Base-by-base conservation (phyloP, 2,329 filamentous ascomycete species). In the Alternaria panax region DNA sequence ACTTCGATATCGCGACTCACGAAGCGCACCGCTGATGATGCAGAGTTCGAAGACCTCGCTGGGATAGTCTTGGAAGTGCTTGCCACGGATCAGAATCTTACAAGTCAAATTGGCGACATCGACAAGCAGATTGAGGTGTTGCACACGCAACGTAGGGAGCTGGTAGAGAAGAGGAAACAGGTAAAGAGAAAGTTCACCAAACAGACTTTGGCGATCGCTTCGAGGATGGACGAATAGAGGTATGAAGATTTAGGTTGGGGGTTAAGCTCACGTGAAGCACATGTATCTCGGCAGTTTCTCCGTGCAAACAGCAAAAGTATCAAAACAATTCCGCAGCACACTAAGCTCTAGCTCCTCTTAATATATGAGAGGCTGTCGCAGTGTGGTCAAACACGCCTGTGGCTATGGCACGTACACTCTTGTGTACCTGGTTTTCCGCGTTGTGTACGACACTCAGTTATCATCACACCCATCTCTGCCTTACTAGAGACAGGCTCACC, bases 11-110 rank as follows among this genome's bases (percentile, higher is more conserved):
- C 18, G n/a, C 42, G 36, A 30, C 41, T 43, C 27, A 45, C 42
- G 4, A 59, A 59, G 24, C 57, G 57, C 6, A 51, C 57, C 18
- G 57, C 45, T 28, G 57, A 59, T 36, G 51, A 59, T 27, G 57
- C 43, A 24, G 20, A 51, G 25, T 51, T 59, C 20, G 57, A 59
- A 16, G 34, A 40, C 20, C 41, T 59, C 36, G 38, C n/a, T 14
- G 7, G 27, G 25, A 51, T 47, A 18, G 18, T 54, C 11, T 25
- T 25, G 6, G 8, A 51, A 24, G 40, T 24, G n/a, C 40, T 42
- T 42, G n/a, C 40, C 7, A 18, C 40, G 18, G 41, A 59, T 22
- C 11, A 22, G 20, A 20, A 46, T 2, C 25, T 59, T 5, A 55
- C 51, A 20, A 22, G 36, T 20, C 18, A 56, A 28, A 36, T 60